Base-by-base conservation (phyloP, 2,329 filamentous ascomycete species). In the Aspergillus chevalieri region DNA sequence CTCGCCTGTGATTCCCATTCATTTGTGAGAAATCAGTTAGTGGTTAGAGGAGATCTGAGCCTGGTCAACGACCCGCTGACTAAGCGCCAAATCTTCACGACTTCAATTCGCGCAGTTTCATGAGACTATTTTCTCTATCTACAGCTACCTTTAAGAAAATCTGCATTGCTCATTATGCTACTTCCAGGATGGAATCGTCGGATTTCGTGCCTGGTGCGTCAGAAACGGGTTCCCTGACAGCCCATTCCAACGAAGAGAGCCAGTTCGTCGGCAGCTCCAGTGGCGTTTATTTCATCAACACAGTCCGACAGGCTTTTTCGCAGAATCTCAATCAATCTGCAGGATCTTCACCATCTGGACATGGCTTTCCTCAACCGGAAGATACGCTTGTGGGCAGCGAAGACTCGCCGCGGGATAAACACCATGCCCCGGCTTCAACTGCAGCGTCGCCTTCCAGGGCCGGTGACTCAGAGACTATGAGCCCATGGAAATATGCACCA, bases 211-310 rank as follows among this genome's bases (percentile, higher is more conserved):
- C 58, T 22, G 52, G 54, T 36, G 62, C 64, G 8, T 65, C 67
- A 39, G 70, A 74, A 56, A 70, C 73, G 43, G 72, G 71, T 43
- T 72, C 70, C 47, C 57, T 74, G 47, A 72, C 66, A 24, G 68
- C 71, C 17, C 65, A 71, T 43, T 67, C 69, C 3, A 68, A 68
- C 36, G 66, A 73, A 36, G 71, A 74, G 51, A 77, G 74, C 46
- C 70, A 77, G 47, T 79, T 78, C 56, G 73, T 79, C 26, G 77
- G 77, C 22, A 77, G 74, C 55, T 75, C 75, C 10, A 77, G 72
- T 38, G 77, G 77, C 3, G 74, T 79, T 42, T 79, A 74, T 61
- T 79, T 79, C 60, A 70, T 76, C 56, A 78, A 79, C 50, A 79
- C 77, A 1, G 77, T 79, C 48, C 74, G 74, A 39, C 70, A 72